Percentiles rank a stretch among this genome's conserved stretches.
These are phyloP conservation scores for Pseudogymnoascus verrucosus DNA, from an alignment of 2,329 filamentous ascomycete species.

Conservation along the genomic window DNA sequence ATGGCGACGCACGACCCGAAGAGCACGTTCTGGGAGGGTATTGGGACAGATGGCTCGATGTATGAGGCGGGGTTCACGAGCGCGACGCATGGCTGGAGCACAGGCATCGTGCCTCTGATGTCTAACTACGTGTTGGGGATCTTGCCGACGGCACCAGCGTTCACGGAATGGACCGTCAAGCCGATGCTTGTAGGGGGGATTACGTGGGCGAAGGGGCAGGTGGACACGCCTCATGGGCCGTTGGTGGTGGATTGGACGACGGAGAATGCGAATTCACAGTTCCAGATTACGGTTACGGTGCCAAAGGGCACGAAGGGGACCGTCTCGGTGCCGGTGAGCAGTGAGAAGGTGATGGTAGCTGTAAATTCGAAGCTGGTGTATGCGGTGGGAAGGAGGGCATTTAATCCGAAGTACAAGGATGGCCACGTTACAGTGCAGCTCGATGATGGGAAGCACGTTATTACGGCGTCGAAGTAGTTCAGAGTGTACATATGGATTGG, in stretches of 20 bases:
- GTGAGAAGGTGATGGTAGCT: conserved; percentile 12
- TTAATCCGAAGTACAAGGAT: conserved; percentile 10
- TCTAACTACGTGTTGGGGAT: conserved; percentile 41
- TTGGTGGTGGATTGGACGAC: conserved; percentile 34
- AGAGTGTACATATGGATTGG: neutral
- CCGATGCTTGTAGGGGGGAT: conserved; percentile 30
- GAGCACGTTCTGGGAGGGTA: conserved; percentile 44
- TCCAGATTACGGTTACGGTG: conserved; percentile 27
- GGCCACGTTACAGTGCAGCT: conserved; percentile 16
- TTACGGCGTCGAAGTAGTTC: neutral
- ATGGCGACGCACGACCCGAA: conserved; percentile 40
- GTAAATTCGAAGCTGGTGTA: conserved; percentile 14
- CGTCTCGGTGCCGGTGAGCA: conserved; percentile 20
- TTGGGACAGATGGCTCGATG: conserved; percentile 34
- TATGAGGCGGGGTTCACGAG: conserved; percentile 42
- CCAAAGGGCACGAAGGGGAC: conserved; percentile 23
- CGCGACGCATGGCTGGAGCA: conserved; percentile 44
- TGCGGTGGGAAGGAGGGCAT: neutral
- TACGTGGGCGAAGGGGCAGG: conserved; percentile 36
- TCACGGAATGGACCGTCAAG: conserved; percentile 33
- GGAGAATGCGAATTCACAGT: conserved; percentile 13
- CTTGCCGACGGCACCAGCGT: conserved; percentile 36
- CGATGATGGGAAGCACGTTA: neutral
- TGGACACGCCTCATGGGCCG: conserved; percentile 35
- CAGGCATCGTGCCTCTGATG: conserved; percentile 40